Conservation (phyloP, 108 stramenopile genomes). For the Poteriospumella lacustris region DNA sequence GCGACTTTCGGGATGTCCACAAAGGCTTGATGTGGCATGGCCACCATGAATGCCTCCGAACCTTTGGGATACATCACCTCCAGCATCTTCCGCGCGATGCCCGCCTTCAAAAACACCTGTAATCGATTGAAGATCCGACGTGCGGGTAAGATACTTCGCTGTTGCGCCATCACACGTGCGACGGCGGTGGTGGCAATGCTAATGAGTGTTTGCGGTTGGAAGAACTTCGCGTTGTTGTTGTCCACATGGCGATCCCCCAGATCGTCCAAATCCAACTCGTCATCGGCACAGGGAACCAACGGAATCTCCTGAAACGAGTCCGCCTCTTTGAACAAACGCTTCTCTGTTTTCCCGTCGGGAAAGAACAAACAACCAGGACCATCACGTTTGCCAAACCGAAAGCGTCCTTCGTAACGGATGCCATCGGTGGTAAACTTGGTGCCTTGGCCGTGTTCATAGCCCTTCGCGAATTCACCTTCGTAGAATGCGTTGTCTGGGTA, state of each 20-base stretch:
- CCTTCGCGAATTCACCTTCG: constrained; percentile 18
- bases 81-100: background rate
- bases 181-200: background rate
- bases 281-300: background rate
- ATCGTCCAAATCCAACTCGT: background rate
- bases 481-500: constrained; percentile 6
- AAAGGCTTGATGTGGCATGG: background rate
- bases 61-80: background rate
- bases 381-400: constrained; percentile 16
- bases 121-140: background rate
- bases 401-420: constrained; percentile 1
- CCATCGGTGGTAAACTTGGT: background rate
- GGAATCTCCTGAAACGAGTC: background rate
- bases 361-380: background rate
- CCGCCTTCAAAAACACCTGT: background rate
- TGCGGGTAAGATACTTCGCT: background rate
- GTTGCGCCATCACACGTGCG: background rate
- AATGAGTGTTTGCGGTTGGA: background rate
- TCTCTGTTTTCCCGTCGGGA: background rate
- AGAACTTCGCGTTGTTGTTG: no score
- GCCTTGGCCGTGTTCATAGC: constrained; percentile 28
- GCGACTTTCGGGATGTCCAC: background rate
- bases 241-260: background rate
- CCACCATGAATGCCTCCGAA: background rate
- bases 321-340: background rate